phyloP scores from a whole-genome alignment of 225 moss, liverwort and hornwort species.

The Sphagnum contortum region DNA sequence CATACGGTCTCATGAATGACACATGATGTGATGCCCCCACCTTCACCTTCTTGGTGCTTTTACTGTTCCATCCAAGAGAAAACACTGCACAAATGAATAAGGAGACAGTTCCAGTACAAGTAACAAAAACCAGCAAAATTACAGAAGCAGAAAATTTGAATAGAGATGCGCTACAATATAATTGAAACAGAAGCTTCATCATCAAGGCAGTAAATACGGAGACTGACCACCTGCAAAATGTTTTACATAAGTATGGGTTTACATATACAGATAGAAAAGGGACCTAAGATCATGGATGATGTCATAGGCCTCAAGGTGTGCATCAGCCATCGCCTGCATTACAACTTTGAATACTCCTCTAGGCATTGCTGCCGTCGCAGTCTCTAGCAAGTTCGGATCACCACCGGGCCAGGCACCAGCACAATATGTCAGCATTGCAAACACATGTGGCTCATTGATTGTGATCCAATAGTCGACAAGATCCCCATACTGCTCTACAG shows the following conservation, averaged over 20 bases:
- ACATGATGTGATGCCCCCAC: conserved; percentile 94
- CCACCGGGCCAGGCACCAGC: conserved; percentile 99
- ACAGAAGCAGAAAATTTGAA: too few relatives aligned
- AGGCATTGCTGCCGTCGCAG: conserved; percentile 59
- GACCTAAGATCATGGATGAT: conserved; percentile 69
- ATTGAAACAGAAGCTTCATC: too few relatives aligned
- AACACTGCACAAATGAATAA: too few relatives aligned
- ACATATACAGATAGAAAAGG: neutral
- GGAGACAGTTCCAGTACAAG: too few relatives aligned
- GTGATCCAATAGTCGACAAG: conserved; percentile 95
- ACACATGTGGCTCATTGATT: conserved; percentile 97
- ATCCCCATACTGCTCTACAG: conserved; percentile 72
- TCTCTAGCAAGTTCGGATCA: conserved; percentile 83
- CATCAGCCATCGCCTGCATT: conserved; percentile 82
- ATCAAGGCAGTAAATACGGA: too few relatives aligned
- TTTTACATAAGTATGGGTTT: too few relatives aligned
- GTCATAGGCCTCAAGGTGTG: conserved; percentile 74
- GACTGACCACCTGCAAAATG: too few relatives aligned
- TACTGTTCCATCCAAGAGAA: conserved; percentile 20
- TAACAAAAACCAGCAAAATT: too few relatives aligned
- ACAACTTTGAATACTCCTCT: conserved; percentile 77
- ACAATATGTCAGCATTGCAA: conserved; percentile 91
- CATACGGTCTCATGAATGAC: conserved; percentile 97
- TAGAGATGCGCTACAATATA: too few relatives aligned
- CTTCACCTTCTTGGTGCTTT: conserved; percentile 57